Percentiles rank a stretch among this genome's conserved stretches.
These are phyloP conservation scores for Pulveroboletus sp. DNA, from an alignment of 768 basidiomycete species.

Conservation along the genomic window DNA sequence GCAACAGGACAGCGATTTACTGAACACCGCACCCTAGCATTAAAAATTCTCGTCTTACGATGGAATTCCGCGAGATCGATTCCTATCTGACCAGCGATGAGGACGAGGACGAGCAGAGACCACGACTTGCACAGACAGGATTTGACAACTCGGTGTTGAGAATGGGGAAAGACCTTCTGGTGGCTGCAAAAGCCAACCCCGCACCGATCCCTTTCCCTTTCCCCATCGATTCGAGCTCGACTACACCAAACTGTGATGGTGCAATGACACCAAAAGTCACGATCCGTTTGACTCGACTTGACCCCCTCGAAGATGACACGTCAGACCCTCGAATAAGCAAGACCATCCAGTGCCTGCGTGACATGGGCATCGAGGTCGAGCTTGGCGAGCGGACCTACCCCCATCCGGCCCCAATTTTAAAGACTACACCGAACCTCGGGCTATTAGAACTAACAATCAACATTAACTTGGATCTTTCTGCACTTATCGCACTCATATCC, in stretches of 20 bases:
- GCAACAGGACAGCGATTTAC: not conserved
- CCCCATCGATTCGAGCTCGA: slow-evolving; percentile 13
- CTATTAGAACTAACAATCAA: slow-evolving; percentile 47
- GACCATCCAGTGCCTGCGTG: slow-evolving; percentile 53
- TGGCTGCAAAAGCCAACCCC: slow-evolving; percentile 60
- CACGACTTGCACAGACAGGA: slow-evolving; percentile 46
- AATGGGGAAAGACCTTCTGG: slow-evolving; percentile 66
- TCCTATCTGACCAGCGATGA: slow-evolving; percentile 64
- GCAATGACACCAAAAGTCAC: slow-evolving; percentile 44
- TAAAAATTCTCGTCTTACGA: slow-evolving; percentile 70
- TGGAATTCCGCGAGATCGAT: slow-evolving; percentile 84
- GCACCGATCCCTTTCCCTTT: slow-evolving; percentile 27
- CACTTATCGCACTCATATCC: slow-evolving; percentile 80
- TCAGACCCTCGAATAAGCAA: slow-evolving; percentile 56
- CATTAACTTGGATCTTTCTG: slow-evolving; percentile 82
- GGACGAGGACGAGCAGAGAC: slow-evolving; percentile 40
- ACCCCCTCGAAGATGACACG: slow-evolving; percentile 36
- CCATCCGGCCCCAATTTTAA: not conserved
- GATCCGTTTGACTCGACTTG: slow-evolving; percentile 69
- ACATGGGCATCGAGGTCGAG: slow-evolving; percentile 65
- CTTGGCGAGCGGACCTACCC: slow-evolving; percentile 54
- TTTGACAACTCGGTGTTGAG: slow-evolving; percentile 73
- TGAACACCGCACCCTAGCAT: slow-evolving; percentile 44
- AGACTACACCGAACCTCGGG: not conserved
- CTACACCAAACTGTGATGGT: slow-evolving; percentile 6